Base-by-base conservation (phyloP, 805 yeast genomes). In the Wickerhamomyces pijperi region DNA sequence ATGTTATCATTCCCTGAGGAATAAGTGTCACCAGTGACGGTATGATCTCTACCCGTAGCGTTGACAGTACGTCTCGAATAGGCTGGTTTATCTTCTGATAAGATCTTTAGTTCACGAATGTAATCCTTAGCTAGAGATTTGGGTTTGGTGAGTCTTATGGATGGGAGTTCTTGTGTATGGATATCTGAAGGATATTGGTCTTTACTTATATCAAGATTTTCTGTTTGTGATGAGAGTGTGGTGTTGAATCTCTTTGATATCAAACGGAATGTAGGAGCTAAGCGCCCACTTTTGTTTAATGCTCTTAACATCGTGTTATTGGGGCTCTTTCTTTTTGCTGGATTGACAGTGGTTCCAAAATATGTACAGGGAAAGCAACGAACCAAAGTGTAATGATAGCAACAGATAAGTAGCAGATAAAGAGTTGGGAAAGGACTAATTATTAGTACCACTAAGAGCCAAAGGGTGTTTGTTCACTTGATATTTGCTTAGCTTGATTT, bases 1-100 rank as follows among this genome's bases (percentile, higher is more conserved):
- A 54, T 38, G 2, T 46, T 43, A 32, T 52, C 58, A 16, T 43
- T 43, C 4, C 39, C 32, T 3, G 53, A 42, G 15, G 55, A 50
- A 34, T 41, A 51, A 3, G 53, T 34, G 13, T 39, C 41, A 2
- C 47, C 46, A 16, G 46, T 35, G 2, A 46, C 41, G 13, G 32
- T 28, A 14, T 45, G 32, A 36, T 44, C 35, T 16, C 39, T 32
- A 2, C 18, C 37, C 7, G 16, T 16, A 9, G 23, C 39, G 6
- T 36, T 23, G 16, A 28, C 18, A 21, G 20, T 13, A 21, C 17
- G 34, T 17, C 18, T 35, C 17, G 19, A n/a, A n/a, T n/a, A 18
- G 16, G 18, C 12, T 25, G 18, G 17, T 5, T 32, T 32, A 23
- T 38, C 39, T 16, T 28, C 6, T 6, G 46, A 34, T 7, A 41